phyloP scores from a whole-genome alignment of 2,329 filamentous ascomycete species.

The Purpureocillium takamizusanense region DNA sequence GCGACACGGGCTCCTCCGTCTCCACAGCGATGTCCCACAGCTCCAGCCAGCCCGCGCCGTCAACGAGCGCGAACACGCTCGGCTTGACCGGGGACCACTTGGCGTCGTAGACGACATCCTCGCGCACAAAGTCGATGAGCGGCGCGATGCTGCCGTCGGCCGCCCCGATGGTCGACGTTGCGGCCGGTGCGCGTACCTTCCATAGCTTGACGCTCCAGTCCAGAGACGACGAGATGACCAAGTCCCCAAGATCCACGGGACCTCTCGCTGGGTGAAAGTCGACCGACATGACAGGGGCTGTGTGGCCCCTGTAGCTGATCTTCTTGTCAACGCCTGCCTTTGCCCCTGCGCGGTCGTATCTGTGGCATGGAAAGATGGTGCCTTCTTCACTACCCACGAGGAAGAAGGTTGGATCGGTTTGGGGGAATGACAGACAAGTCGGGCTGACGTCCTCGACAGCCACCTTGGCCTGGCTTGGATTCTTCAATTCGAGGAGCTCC shows the following conservation, averaged over 20 bases:
- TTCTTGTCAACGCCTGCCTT: constrained; percentile 91
- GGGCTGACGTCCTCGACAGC: constrained; percentile 86
- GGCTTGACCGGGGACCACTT: constrained; percentile 92
- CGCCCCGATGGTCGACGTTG: constrained; percentile 51
- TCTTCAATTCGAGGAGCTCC: constrained; percentile 81
- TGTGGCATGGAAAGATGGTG: constrained; percentile 89
- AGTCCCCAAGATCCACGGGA: constrained; percentile 85
- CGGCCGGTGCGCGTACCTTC: constrained; percentile 79
- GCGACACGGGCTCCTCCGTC: constrained; percentile 82
- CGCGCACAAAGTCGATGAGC: constrained; percentile 80
- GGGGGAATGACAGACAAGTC: constrained; percentile 88
- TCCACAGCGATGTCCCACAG: constrained; percentile 92
- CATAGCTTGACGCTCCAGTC: constrained; percentile 98
- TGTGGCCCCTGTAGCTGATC: constrained; percentile 81
- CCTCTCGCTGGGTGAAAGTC: constrained; percentile 91
- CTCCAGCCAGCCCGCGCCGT: constrained; percentile 85
- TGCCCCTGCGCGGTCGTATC: constrained; percentile 93
- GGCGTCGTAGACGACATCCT: constrained; percentile 95
- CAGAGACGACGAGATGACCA: constrained; percentile 83
- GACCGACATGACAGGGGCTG: constrained; percentile 90
- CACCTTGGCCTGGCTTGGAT: constrained; percentile 70
- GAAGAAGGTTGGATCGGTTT: constrained; percentile 95
- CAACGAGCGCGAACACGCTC: constrained; percentile 88
- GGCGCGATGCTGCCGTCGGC: constrained; percentile 54
- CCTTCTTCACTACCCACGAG: constrained; percentile 95